Evolutionary conservation across 345 rosid species (phyloP).

Genomic region (Carallia brachiata): DNA sequence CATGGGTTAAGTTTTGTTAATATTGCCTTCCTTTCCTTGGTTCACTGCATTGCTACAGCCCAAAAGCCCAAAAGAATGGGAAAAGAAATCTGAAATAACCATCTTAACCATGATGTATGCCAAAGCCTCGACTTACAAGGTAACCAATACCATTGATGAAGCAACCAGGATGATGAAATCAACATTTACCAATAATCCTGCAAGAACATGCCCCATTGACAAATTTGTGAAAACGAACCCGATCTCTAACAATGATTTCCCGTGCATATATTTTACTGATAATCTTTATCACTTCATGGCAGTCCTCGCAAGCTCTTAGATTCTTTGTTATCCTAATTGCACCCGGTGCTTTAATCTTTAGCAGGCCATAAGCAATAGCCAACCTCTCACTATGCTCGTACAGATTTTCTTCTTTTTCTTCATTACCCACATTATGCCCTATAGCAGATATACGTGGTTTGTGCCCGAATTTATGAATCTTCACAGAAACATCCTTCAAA

Average conservation of each 20-base stretch:
- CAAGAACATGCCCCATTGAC: conserved; percentile 22
- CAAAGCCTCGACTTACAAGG: too few species aligned
- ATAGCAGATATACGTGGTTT: conserved; percentile 16
- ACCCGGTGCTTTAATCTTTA: conserved; percentile 11
- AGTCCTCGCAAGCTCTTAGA: conserved; percentile 18
- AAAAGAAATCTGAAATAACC: too few species aligned
- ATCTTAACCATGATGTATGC: too few species aligned
- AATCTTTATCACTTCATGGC: conserved; percentile 19
- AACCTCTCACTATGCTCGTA: conserved; percentile 22
- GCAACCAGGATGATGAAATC: not conserved
- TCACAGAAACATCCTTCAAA: conserved; percentile 1
- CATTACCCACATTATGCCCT: conserved; percentile 15
- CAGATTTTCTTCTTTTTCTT: conserved; percentile 8
- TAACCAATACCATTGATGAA: not conserved
- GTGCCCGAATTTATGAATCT: conserved; percentile 6
- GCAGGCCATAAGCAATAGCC: conserved; percentile 22
- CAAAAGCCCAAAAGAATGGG: too few species aligned
- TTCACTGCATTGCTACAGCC: too few species aligned
- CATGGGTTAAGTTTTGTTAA: too few species aligned
- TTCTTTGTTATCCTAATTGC: conserved; percentile 18
- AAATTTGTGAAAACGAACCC: conserved; percentile 24
- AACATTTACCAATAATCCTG: conserved; percentile 14
- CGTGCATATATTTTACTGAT: conserved; percentile 18
- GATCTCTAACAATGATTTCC: conserved; percentile 17
- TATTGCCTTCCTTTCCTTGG: too few species aligned